These are phyloP conservation scores for Pythium pyrilobum DNA, from an alignment of 352 stramenopile species.

Conservation along the genomic window DNA sequence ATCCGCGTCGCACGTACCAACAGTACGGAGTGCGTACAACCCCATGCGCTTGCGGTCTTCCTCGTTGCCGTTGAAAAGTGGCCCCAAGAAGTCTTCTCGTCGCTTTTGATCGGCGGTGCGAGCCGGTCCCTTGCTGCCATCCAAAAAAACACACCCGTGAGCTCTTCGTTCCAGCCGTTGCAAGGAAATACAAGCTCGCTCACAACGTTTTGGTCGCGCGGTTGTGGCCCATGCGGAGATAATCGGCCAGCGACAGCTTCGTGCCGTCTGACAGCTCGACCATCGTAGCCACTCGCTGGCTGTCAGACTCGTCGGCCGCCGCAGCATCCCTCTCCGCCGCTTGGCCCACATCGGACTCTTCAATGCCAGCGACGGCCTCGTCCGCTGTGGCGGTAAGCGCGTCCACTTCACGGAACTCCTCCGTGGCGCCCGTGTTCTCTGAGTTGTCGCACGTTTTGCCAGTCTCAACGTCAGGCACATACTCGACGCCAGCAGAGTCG, in stretches of 20 bases:
- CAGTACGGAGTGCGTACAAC: constrained; percentile 39
- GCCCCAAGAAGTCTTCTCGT: constrained; percentile 50
- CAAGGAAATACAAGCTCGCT: not conserved
- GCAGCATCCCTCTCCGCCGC: constrained; percentile 16
- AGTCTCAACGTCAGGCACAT: constrained; percentile 2
- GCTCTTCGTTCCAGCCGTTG: not conserved
- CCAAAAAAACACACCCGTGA: no score
- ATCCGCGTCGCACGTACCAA: constrained; percentile 26
- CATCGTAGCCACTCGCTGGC: constrained; percentile 31
- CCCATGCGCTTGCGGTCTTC: constrained; percentile 52
- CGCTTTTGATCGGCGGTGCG: constrained; percentile 48
- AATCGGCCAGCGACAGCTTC: constrained; percentile 48
- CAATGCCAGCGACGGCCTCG: constrained; percentile 17
- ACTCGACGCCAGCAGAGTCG: not conserved
- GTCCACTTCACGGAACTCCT: constrained; percentile 16
- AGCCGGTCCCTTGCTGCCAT: constrained; percentile 24
- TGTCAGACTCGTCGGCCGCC: constrained; percentile 30
- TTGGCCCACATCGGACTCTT: constrained; percentile 16
- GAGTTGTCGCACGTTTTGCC: constrained; percentile 13
- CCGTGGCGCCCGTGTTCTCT: not conserved
- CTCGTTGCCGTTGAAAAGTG: constrained; percentile 53
- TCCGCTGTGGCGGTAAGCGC: not conserved
- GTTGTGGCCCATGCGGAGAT: constrained; percentile 46
- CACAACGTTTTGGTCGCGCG: constrained; percentile 43
- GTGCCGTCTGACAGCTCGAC: constrained; percentile 62